Percentiles rank a stretch among this genome's conserved stretches.
Conservation (phyloP, 768 basidiomycete genomes). For the Chalciporus chontae region DNA sequence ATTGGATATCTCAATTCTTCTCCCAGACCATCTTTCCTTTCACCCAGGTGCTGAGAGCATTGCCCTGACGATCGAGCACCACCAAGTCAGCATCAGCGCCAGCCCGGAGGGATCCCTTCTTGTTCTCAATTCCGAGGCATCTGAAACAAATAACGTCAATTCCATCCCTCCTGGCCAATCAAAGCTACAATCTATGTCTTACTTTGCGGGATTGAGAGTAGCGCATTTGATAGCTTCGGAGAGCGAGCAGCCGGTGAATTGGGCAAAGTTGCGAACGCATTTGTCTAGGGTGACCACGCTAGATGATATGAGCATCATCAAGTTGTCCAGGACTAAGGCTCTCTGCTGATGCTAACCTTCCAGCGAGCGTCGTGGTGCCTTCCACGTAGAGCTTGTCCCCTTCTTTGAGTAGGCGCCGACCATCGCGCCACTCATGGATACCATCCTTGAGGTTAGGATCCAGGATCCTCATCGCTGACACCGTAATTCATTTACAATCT, state of each 20-base stretch:
- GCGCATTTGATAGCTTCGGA: conserved; percentile 84
- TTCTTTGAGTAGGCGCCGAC: conserved; percentile 74
- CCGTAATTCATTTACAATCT: neutral
- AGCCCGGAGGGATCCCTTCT: conserved; percentile 75
- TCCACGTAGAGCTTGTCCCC: conserved; percentile 79
- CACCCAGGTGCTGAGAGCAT: conserved; percentile 72
- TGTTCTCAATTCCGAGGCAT: conserved; percentile 73
- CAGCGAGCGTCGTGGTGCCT: conserved; percentile 85
- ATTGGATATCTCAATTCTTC: conserved; percentile 20
- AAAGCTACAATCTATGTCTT: conserved; percentile 15
- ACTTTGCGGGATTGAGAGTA: conserved; percentile 83
- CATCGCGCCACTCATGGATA: conserved; percentile 84
- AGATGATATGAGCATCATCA: conserved; percentile 3
- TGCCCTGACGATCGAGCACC: conserved; percentile 66
- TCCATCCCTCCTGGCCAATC: neutral
- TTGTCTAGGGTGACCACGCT: conserved; percentile 82
- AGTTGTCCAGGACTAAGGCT: neutral
- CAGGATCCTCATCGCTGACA: conserved; percentile 75
- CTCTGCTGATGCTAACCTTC: conserved; percentile 51
- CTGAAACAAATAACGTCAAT: conserved; percentile 30
- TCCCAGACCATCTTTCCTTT: conserved; percentile 71
- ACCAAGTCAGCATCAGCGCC: conserved; percentile 88
- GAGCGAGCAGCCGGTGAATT: conserved; percentile 80
- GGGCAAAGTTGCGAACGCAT: conserved; percentile 81
- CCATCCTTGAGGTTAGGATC: conserved; percentile 85